Evolutionary conservation across 176 grass and related monocot species (phyloP).

Genomic region (Cymbopogon citratus): DNA sequence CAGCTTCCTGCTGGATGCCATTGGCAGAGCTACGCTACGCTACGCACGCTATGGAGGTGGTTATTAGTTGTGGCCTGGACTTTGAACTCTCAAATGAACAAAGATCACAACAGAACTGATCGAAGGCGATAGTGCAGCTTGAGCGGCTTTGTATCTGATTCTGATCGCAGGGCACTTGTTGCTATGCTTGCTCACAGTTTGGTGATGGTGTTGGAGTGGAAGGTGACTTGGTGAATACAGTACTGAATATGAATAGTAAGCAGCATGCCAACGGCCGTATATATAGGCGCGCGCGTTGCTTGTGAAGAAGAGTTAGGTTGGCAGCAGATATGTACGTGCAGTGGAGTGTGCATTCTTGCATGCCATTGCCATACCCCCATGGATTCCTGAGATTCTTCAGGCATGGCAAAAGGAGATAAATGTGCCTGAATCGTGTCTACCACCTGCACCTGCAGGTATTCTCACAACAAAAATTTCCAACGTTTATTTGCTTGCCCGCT

Average conservation of each 20-base stretch:
- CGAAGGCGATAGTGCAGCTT: background rate
- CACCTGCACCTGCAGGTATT: too few relatives aligned
- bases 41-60: background rate
- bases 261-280: background rate
- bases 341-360: too few relatives aligned
- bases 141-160: background rate
- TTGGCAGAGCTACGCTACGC: background rate
- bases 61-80: background rate
- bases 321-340: too few relatives aligned
- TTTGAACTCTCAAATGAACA: background rate
- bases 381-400: background rate
- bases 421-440: background rate
- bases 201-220: background rate
- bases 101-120: background rate
- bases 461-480: too few relatives aligned
- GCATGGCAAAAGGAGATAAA: constrained; percentile 19
- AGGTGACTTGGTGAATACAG: too few relatives aligned
- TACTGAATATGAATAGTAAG: too few relatives aligned
- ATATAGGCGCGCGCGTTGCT: background rate
- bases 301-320: too few relatives aligned
- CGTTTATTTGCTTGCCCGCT: too few relatives aligned
- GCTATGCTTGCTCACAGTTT: background rate
- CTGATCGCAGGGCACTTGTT: too few relatives aligned
- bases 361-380: too few relatives aligned
- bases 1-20: background rate